phyloP scores from a whole-genome alignment of 179 eudicot genomes.

The Vitellaria paradoxa region DNA sequence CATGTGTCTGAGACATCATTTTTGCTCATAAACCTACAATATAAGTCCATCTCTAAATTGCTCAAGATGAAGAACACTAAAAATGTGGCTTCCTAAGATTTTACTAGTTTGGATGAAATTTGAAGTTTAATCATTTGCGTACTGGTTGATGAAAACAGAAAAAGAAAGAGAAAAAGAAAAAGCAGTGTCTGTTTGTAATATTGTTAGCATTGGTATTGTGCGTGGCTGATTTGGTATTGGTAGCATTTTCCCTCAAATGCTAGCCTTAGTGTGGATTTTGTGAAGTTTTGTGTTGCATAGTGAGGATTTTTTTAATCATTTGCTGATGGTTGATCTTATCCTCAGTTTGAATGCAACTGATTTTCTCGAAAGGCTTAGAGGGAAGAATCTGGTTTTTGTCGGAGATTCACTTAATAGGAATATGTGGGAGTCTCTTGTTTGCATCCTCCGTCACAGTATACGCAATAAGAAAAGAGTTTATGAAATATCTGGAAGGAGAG shows the following conservation, averaged over 20 bases:
- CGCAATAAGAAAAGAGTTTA: constrained; percentile 52
- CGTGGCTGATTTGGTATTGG: background rate
- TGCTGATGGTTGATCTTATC: background rate
- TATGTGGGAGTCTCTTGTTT: constrained; percentile 94
- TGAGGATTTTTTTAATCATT: background rate
- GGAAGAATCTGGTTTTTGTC: constrained; percentile 71
- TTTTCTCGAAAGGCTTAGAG: constrained; percentile 74
- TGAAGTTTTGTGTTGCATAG: background rate
- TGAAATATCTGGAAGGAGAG: constrained; percentile 63
- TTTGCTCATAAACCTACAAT: background rate
- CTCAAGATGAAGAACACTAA: background rate
- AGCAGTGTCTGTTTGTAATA: background rate
- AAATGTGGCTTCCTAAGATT: background rate
- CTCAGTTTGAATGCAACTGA: constrained; percentile 70
- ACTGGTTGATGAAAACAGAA: background rate
- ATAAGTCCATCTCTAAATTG: background rate
- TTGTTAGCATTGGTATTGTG: background rate
- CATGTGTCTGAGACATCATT: background rate
- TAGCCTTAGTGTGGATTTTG: background rate
- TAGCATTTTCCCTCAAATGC: no score
- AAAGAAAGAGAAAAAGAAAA: background rate
- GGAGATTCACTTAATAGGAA: constrained; percentile 91
- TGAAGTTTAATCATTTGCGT: background rate
- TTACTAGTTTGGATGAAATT: background rate
- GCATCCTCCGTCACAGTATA: constrained; percentile 55